Evolutionary conservation across 2,329 filamentous ascomycete species (phyloP), one percentile per base, ranked within the genome.

Genomic region (Cordyceps fumosorosea): DNA sequence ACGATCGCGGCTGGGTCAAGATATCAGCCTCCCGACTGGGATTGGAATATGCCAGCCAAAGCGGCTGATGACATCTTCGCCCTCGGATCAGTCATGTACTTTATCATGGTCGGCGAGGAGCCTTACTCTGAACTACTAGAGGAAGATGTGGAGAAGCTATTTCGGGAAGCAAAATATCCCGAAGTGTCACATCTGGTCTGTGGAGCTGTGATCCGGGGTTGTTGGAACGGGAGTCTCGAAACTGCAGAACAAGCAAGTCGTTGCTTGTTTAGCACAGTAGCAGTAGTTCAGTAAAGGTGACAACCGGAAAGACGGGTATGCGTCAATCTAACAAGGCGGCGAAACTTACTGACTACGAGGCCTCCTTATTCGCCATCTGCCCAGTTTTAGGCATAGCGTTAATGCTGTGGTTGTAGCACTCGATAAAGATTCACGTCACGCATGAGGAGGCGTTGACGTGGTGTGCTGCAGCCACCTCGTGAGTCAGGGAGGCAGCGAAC

Each of bases 31-130:
- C 69, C 66, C 11, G 66, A 64, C 20, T 69, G 65, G 62, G 66
- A 66, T 57, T 69, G 69, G 64, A 10, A 69, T 68, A 37, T 63
- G 65, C 53, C 63, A 57, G 29, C 69, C 69, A 53, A 65, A 66
- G 40, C 63, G 66, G 52, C 63, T 65, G 42, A 67, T 37, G 72
- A 75, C 58, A 60, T 75, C 22, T 76, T 74, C 62, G 70, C 67
- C 16, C 66, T 76, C 10, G 73, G 74, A 34, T 72, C 72, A 4
- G 66, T 69, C n/a, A 67, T 75, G 37, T 74, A 75, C 66, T 71
- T 68, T 54, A 73, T 75, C 44, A 70, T 73, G 68, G 66, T 67
- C 32, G 70, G 70, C 52, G 64, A 65, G 45, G 66, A 70, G 62
- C 72, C 72, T 16, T 75, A 71, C 64, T 57, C 64, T 18, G 66